Base-by-base conservation (phyloP, 768 basidiomycete genomes). In the Rhizopogon rudus region DNA sequence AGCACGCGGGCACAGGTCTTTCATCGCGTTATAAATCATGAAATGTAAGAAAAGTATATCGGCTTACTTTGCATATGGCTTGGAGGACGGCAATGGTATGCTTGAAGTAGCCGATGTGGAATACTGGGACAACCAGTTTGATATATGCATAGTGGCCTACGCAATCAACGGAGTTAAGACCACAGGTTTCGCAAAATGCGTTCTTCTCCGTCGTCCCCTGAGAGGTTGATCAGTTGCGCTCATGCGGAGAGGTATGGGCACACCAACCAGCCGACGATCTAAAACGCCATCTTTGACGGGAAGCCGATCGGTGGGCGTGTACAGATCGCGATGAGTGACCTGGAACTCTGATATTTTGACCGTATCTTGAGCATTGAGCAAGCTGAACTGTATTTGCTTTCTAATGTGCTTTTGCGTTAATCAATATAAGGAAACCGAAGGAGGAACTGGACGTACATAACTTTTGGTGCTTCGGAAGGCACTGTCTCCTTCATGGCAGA, bases 131-230 rank as follows among this genome's bases (percentile, higher is more conserved):
- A 33, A 88, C 85, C 42, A 99, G 81, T 71, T 97, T 98, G 75
- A 99, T 98, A 73, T 98, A 98, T 5, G 95, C 95, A 68, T 97
- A 98, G 71, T 99, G 97, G 1, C 97, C 97, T 22, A 97, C 95
- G 67, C 97, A 99, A 58, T 97, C 93, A 3, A 93, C 90, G 29
- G 92, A 86, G 16, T 82, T 86, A 59, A 93, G 83, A 7, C 93
- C 93, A 65, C 97, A 99, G 0, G 97, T 99, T 71, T 95, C 91
- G 72, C 97, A 99, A 65, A 86, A 88, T 28, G 88, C 82, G 56
- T 78, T 82, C 76, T 98, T 98, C 67, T 97, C 94, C 40, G 92
- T 91, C 4, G 94, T 96, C 42, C 97, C 97, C 95, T 97, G 61
- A 31, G 50, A 45, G 51, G 20, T 13, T 20, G n/a, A 28, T 28